A percentile compares a stretch with the other conserved stretches of the same genome.
Conservation (phyloP, 148 eudicot genomes). For the Vaccinium macrocarpon region DNA sequence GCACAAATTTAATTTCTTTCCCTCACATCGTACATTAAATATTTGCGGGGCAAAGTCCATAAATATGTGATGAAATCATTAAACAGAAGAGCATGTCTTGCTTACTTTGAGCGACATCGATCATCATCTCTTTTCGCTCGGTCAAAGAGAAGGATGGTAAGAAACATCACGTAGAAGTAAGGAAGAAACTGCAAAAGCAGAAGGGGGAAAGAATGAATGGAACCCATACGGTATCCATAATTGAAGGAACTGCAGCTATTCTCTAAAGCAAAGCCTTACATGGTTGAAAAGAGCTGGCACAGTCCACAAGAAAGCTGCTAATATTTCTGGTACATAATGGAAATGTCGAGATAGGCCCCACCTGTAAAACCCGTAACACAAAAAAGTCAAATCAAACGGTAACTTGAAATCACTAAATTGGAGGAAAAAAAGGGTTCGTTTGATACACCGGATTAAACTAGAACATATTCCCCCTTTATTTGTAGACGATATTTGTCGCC, state of each 20-base stretch:
- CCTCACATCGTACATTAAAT: neutral
- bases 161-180: constrained; percentile 86
- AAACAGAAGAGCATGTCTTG: neutral
- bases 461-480: neutral
- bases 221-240: neutral
- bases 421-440: neutral
- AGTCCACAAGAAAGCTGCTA: constrained; percentile 93
- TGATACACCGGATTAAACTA: neutral
- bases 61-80: neutral
- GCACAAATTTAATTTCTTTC: neutral
- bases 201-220: neutral
- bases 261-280: constrained; percentile 42
- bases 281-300: constrained; percentile 89
- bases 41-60: neutral
- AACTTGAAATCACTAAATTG: neutral
- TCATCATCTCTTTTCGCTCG: constrained; percentile 97
- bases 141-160: constrained; percentile 79
- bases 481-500: neutral
- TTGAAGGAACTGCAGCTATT: neutral
- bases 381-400: neutral
- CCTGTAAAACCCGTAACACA: constrained; percentile 41
- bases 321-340: constrained; percentile 92
- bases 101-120: constrained; percentile 89
- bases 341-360: constrained; percentile 98
- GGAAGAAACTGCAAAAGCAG: constrained; percentile 70